Conservation (phyloP, 2,329 filamentous ascomycete genomes). For the Neonectria coccinea region DNA sequence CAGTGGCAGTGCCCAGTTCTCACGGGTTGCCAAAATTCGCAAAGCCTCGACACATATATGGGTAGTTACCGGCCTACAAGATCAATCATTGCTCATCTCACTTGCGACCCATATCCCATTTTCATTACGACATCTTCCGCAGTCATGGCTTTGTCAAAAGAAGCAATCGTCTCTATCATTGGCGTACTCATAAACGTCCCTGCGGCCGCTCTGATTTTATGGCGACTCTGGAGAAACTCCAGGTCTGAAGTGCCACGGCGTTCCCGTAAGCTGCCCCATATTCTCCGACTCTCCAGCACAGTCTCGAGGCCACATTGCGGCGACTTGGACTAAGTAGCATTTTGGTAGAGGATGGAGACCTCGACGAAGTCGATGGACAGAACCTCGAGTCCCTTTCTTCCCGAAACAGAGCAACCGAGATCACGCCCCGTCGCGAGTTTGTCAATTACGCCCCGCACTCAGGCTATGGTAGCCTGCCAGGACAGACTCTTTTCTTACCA, state of each 20-base stretch:
- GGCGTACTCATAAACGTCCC: constrained; percentile 26
- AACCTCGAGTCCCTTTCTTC: neutral
- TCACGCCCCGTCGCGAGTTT: neutral
- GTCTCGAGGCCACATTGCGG: neutral
- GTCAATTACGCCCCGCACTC: neutral
- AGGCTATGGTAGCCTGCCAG: neutral
- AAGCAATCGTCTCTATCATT: constrained; percentile 10
- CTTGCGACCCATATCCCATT: neutral
- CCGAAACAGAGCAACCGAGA: neutral
- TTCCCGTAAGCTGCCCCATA: neutral
- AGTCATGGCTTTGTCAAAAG: constrained; percentile 4
- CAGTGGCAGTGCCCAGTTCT: neutral
- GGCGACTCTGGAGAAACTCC: constrained; percentile 10
- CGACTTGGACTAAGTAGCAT: neutral
- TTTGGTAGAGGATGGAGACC: neutral
- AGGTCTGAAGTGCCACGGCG: neutral
- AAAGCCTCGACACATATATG: neutral
- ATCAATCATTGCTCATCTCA: neutral
- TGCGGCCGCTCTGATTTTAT: constrained; percentile 15
- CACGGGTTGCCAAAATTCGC: neutral
- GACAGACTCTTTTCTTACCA: neutral
- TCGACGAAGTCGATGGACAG: neutral
- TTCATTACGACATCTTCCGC: neutral
- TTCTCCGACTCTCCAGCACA: neutral
- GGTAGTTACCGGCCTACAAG: too few species aligned